Evolutionary conservation across 192 early-diverging fungal species (phyloP), one percentile per base, ranked within the genome.

Genomic region (Irineochytrium annulatum): DNA sequence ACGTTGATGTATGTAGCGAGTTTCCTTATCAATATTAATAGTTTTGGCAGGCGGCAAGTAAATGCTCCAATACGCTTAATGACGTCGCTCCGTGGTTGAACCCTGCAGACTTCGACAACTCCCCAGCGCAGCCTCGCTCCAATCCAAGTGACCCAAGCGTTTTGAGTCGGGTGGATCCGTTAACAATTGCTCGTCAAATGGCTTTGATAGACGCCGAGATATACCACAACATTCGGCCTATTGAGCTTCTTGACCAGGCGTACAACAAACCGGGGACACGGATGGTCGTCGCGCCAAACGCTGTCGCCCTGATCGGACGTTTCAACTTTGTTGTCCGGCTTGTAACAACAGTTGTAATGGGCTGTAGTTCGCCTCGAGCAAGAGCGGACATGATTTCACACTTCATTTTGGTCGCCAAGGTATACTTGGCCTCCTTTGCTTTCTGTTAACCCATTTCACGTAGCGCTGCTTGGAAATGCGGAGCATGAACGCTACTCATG

Each of bases 241-340:
- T 35, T 11, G 62, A 64, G 31, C 35, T 5, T 64, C 44, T 45
- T 33, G 11, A 11, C 16, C 44, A 57, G 29, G 54, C 13, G 41
- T 51, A 31, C n/a, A 24, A 33, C 20, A 24, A 58, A 22, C 46
- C 46, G 24, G 46, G 46, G 26, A 49, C 46, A 24, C 13, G 46
- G 24, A 49, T 49, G 24, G 43, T 39, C n/a, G 29, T 37, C 37
- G 19, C 33, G 14, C 30, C 57, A 1, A 26, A 43, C 16, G 30
- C 57, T 14, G 52, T 34, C 17, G 62, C 62, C 14, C 43, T 64
- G 11, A 22, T 41, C 19, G 53, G 57, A 27, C 44, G 62, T 34
- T 64, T 64, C 62, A 64, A 64, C 41, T 64, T 64, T 46, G 62
- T 64, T 1, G 62, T 52, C 11, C 53, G 62, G 20, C 29, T 64